Evolutionary conservation across 257 asterid genomes (phyloP).

Genomic region (Nicotiana attenuata): DNA sequence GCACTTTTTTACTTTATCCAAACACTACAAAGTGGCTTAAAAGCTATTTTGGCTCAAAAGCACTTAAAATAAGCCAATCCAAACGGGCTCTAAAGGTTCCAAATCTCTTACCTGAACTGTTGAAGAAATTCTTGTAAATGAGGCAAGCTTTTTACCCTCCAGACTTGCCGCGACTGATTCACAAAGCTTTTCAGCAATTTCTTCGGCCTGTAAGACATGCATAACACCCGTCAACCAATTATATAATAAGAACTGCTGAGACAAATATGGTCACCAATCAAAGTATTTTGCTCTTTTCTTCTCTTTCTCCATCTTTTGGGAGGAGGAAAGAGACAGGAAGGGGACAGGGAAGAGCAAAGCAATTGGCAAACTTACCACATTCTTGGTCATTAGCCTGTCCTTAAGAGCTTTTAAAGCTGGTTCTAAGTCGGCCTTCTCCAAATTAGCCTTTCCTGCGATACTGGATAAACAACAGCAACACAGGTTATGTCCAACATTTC

Average conservation of each 20-base stretch:
- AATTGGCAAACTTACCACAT: slow-evolving; percentile 70
- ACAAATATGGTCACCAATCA: background rate
- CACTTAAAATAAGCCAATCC: too few relatives aligned
- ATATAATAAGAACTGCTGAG: background rate
- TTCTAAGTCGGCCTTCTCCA: slow-evolving; percentile 83
- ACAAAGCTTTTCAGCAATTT: slow-evolving; percentile 96
- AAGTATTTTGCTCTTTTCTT: background rate
- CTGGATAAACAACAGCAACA: slow-evolving; percentile 30
- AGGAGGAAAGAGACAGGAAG: background rate
- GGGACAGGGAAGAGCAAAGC: background rate
- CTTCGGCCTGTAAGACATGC: slow-evolving; percentile 71
- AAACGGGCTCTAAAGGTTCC: too few relatives aligned
- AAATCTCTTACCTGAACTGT: slow-evolving; percentile 67
- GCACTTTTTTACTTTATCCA: too few relatives aligned
- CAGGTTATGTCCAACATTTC: background rate
- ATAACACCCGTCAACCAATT: background rate
- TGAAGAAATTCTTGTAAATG: slow-evolving; percentile 89
- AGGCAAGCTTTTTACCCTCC: slow-evolving; percentile 85
- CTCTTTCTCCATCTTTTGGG: background rate
- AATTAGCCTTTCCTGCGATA: slow-evolving; percentile 84
- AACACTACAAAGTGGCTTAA: too few relatives aligned
- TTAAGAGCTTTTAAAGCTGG: slow-evolving; percentile 94
- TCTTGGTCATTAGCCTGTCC: slow-evolving; percentile 98
- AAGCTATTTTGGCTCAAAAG: too few relatives aligned
- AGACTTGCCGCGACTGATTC: slow-evolving; percentile 96